Conservation (phyloP, 1,284 basidiomycete genomes). For the Amylostereum areolatum region DNA sequence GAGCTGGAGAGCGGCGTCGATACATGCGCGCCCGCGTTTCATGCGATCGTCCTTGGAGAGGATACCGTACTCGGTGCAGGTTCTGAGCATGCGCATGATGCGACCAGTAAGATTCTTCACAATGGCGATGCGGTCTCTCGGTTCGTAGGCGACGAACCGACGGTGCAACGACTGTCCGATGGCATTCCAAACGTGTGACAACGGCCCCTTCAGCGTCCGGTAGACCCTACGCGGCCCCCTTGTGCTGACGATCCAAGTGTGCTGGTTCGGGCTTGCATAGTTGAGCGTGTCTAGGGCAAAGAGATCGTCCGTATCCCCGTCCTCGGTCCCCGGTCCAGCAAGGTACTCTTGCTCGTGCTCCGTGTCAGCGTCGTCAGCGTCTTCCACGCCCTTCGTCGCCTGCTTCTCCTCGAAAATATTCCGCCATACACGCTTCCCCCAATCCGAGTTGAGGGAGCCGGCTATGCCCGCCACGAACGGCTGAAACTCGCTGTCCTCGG, state of each 20-base stretch:
- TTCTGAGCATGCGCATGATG: conserved; percentile 9
- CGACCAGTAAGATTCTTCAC: conserved; percentile 5
- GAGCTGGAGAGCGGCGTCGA: background rate
- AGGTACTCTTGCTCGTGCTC: background rate
- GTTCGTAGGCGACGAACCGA: no score
- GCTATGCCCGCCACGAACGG: conserved; percentile 9
- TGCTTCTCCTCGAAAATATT: background rate
- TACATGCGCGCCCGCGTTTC: background rate
- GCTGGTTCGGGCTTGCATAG: no score
- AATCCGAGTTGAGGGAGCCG: conserved; percentile 6
- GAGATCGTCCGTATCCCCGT: no score
- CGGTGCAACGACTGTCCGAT: no score
- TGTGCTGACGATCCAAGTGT: no score
- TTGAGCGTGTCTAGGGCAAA: background rate
- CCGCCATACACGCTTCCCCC: conserved; percentile 9
- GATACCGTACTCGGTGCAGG: conserved; percentile 7
- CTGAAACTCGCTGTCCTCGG: conserved; percentile 12
- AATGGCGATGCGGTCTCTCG: no score
- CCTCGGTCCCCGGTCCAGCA: no score
- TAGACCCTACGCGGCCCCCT: no score
- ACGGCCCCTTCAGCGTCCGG: no score
- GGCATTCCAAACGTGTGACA: no score
- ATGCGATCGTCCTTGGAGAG: background rate
- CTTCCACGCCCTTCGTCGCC: background rate
- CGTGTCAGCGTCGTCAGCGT: background rate